Evolutionary conservation across 192 early-diverging fungal genomes (phyloP).

Genomic region (Coemansia sp.): DNA sequence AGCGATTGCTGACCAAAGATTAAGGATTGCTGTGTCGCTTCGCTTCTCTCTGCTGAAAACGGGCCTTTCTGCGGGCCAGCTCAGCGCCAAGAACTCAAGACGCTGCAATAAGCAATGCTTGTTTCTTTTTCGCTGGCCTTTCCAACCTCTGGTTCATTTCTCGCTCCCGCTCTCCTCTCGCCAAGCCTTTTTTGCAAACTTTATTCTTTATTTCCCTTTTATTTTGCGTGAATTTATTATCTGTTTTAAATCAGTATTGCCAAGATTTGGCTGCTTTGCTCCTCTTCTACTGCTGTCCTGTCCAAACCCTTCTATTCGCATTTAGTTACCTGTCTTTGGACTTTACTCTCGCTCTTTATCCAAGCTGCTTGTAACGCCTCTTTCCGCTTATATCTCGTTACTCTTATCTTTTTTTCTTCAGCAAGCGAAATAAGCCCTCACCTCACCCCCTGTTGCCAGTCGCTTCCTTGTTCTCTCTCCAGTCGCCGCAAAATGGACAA

Average conservation of each 20-base stretch:
- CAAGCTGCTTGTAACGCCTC: background rate
- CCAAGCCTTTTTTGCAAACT: background rate
- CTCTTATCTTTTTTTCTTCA: conserved; percentile 2
- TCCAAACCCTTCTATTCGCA: background rate
- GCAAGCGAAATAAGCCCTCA: background rate
- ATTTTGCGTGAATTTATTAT: conserved; percentile 3
- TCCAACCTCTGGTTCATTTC: background rate
- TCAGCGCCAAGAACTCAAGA: background rate
- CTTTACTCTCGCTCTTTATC: background rate
- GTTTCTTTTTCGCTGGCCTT: conserved; percentile 5
- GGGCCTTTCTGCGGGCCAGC: background rate
- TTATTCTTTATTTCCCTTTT: conserved; percentile 6
- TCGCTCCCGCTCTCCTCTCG: background rate
- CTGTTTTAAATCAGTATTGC: background rate
- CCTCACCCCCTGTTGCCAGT: background rate
- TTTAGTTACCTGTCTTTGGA: conserved; percentile 1
- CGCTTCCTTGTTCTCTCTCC: conserved; percentile 3
- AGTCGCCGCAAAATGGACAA: conserved; percentile 61
- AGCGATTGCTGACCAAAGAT: background rate
- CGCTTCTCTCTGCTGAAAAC: background rate
- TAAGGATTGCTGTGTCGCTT: background rate
- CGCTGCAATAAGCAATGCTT: background rate
- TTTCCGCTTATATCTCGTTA: background rate
- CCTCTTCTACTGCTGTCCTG: background rate
- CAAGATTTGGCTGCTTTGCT: background rate